A percentile compares a stretch with the other conserved stretches of the same genome.
Conservation (phyloP, 768 basidiomycete species). For the Boletus subparvulus region DNA sequence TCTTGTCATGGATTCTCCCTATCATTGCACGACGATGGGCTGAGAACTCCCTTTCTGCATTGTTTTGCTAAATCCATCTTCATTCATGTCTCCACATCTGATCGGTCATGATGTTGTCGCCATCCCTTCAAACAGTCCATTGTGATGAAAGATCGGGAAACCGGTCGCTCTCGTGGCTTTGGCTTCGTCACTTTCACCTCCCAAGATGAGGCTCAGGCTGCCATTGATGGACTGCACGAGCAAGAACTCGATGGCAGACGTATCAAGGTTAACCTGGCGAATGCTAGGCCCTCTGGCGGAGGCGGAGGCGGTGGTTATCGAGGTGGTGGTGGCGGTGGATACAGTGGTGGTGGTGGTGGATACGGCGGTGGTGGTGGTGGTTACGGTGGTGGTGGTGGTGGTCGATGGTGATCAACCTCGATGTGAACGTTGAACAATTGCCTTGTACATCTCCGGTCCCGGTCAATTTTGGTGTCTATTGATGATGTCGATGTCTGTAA, state of each 20-base stretch:
- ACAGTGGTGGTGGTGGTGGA: no score
- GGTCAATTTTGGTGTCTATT: conserved; percentile 4
- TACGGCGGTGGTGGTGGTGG: neutral
- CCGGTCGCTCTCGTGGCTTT: conserved; percentile 57
- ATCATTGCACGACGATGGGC: conserved; percentile 33
- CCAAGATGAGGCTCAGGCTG: conserved; percentile 40
- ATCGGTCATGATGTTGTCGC: conserved; percentile 6
- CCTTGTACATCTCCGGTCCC: neutral
- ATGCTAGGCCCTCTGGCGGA: conserved; percentile 26
- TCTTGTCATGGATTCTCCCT: conserved; percentile 30
- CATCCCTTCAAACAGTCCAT: conserved; percentile 26
- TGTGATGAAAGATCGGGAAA: conserved; percentile 52
- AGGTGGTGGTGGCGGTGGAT: conserved; percentile 6
- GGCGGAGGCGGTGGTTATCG: conserved; percentile 11
- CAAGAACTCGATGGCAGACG: conserved; percentile 55
- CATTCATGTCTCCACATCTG: conserved; percentile 19
- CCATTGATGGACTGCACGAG: conserved; percentile 47
- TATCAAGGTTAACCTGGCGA: conserved; percentile 48
- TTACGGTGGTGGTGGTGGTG: neutral
- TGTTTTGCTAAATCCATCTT: conserved; percentile 27
- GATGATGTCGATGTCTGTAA: conserved; percentile 11
- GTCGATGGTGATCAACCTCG: conserved; percentile 7
- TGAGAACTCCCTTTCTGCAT: conserved; percentile 25
- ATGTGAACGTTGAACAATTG: neutral
- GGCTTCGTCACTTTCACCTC: conserved; percentile 49